Evolutionary conservation across 2,329 filamentous ascomycete genomes (phyloP), one percentile per base, ranked within the genome.

Genomic region (Nemania abortiva): DNA sequence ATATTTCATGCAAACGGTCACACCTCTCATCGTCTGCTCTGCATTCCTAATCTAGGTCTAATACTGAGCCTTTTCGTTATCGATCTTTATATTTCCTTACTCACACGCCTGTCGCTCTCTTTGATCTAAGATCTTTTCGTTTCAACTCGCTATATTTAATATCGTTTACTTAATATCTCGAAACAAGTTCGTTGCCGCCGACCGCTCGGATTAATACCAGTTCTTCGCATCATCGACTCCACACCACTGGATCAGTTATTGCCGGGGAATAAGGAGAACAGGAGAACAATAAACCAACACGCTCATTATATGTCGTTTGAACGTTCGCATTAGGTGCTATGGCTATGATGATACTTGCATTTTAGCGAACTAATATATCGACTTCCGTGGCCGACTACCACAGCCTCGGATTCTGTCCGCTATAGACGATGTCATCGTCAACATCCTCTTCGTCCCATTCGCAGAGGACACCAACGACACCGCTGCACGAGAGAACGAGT

Each of bases 401-500:
- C 42, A 69, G 50, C 53, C 63, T 47, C n/a, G 57, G 53, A 57
- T 24, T 61, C 11, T 37, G 54, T 65, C 73, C 70, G 66, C 39
- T 68, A 65, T 72, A 74, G 71, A 79, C 73, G 69, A 79, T 79
- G 78, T 77, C 78, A 73, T 76, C 78, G 61, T 73, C 77, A 70
- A 68, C 71, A 49, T 75, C 77, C 59, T 76, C 75, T 55, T 75
- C 75, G 61, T 73, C 71, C 59, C 68, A 68, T 60, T 71, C 73
- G 59, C 74, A 68, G 52, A 77, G 74, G 69, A 65, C 72, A 72
- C 81, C 82, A 45, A 77, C 73, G 69, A 65, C 72, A 72, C 81
- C 82, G 47, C 77, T 82, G 63, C 79, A 81, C 70, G 80, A 83
- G 74, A 80, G 80, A 63, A 79, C 80, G 45, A 79, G 78, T 34